phyloP scores from a whole-genome alignment of 2,329 filamentous ascomycete genomes.

The Aspergillus fischeri region DNA sequence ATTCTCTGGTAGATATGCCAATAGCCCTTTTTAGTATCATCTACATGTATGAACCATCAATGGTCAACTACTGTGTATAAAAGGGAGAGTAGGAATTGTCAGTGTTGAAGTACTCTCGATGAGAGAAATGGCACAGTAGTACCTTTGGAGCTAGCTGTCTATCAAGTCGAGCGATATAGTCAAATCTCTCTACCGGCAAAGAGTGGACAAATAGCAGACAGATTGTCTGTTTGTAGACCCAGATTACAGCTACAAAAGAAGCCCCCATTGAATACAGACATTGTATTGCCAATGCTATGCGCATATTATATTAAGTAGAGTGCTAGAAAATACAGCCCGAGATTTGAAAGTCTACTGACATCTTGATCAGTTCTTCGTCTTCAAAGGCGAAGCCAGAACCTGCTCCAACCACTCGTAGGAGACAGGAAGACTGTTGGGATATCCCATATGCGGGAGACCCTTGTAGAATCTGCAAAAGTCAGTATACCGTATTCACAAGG shows the following conservation, averaged over 20 bases:
- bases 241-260: not conserved
- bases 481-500: not conserved
- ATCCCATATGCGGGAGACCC: constrained; percentile 63
- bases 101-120: too few species aligned
- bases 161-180: too few species aligned
- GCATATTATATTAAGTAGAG: not conserved
- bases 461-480: constrained; percentile 46
- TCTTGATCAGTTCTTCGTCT: constrained; percentile 21
- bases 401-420: constrained; percentile 38
- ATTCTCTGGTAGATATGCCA: not conserved
- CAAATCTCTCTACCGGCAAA: too few species aligned
- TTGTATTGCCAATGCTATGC: not conserved
- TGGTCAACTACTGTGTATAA: too few species aligned
- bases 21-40: too few species aligned
- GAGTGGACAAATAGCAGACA: too few species aligned
- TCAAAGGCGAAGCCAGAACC: constrained; percentile 14
- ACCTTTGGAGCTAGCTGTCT: too few species aligned
- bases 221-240: too few species aligned
- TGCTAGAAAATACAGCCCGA: not conserved
- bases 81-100: too few species aligned
- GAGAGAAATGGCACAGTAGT: too few species aligned
- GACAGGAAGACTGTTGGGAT: constrained; percentile 47
- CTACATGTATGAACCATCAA: too few species aligned
- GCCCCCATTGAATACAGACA: not conserved
- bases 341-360: not conserved